These are phyloP conservation scores for Planoprotostelium fungivorum DNA, from an alignment of 78 protist species.

Conservation along the genomic window DNA sequence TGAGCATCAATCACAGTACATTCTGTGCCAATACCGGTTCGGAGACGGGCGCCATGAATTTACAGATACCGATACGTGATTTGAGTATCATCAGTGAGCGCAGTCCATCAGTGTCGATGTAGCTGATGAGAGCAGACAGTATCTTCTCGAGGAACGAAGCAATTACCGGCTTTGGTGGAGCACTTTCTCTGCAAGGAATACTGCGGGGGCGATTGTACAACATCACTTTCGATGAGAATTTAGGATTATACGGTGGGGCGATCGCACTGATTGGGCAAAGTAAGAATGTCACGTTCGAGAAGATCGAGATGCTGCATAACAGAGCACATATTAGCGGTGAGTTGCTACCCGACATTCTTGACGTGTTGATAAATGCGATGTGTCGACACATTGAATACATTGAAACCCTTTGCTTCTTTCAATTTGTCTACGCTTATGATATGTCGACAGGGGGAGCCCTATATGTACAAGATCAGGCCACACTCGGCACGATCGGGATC, in stretches of 20 bases:
- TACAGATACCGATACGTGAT: background rate
- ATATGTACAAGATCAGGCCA: background rate
- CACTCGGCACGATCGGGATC: background rate
- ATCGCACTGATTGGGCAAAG: background rate
- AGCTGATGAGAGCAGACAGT: background rate
- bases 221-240: background rate
- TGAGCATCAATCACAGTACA: background rate
- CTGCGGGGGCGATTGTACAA: background rate
- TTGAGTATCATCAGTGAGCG: background rate
- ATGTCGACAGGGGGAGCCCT: background rate
- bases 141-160: background rate
- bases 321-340: no score
- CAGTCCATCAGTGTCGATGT: background rate
- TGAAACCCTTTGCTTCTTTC: background rate
- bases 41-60: background rate
- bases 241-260: background rate
- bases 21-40: background rate
- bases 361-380: no score
- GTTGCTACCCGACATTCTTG: no score
- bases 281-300: background rate
- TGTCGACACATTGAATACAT: background rate
- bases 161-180: background rate
- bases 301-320: no score
- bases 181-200: background rate
- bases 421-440: background rate